Conservation (phyloP, 1,139 yeast species). For the Protomyces arabidopsidicola region DNA sequence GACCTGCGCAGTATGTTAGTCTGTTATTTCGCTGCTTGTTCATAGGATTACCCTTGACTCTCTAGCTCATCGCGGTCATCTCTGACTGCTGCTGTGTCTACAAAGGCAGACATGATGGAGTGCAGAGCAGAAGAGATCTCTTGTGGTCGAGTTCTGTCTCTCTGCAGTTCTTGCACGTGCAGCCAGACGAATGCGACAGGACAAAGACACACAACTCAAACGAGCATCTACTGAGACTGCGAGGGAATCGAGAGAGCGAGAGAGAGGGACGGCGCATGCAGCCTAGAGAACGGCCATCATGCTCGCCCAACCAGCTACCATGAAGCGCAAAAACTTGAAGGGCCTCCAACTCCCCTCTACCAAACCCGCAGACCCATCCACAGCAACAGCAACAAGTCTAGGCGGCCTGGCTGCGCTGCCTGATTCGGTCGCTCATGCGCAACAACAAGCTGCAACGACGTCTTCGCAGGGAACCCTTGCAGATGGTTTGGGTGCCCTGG, state of each 20-base stretch:
- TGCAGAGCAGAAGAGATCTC: background rate
- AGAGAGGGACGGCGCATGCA: background rate
- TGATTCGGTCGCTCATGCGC: background rate
- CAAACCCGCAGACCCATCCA: constrained; percentile 32
- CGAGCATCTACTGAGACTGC: too few species aligned
- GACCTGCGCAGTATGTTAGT: constrained; percentile 17
- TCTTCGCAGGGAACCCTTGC: constrained; percentile 34
- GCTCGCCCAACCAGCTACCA: constrained; percentile 50
- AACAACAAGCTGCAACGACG: constrained; percentile 28
- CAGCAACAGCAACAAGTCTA: background rate
- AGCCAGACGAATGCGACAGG: background rate
- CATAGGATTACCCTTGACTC: background rate
- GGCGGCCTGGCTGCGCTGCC: background rate
- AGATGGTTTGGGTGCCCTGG: constrained; percentile 40
- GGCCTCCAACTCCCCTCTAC: constrained; percentile 53
- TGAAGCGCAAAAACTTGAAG: constrained; percentile 70
- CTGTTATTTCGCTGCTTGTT: background rate
- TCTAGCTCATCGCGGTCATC: constrained; percentile 15
- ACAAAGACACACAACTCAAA: too few species aligned
- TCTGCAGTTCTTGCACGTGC: background rate
- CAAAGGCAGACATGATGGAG: constrained; percentile 2
- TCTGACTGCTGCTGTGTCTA: constrained; percentile 9
- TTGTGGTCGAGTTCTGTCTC: background rate
- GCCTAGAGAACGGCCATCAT: background rate
- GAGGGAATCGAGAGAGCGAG: too few species aligned